Percentiles rank a stretch among this genome's conserved stretches.
These are phyloP conservation scores for Euryodendron excelsum DNA, from an alignment of 148 eudicot genomes.

Conservation along the genomic window DNA sequence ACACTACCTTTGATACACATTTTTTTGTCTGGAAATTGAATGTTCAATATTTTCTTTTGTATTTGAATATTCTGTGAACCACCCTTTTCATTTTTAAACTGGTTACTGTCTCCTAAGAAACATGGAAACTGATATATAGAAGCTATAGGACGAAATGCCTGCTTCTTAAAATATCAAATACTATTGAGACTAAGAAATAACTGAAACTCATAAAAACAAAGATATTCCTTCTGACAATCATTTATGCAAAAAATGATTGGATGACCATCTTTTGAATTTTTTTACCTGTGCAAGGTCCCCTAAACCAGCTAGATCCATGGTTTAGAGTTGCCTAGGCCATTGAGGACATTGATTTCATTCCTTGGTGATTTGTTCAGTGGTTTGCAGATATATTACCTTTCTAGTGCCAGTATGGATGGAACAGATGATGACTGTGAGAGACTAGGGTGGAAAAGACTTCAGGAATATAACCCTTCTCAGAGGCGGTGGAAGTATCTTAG, in stretches of 20 bases:
- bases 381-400: constrained; percentile 80
- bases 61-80: background rate
- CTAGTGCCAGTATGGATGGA: constrained; percentile 71
- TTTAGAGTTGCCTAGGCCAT: constrained; percentile 4
- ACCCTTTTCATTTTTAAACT: background rate
- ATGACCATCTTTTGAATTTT: background rate
- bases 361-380: constrained; percentile 61
- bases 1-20: background rate
- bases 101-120: background rate
- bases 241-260: background rate
- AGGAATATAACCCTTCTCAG: constrained; percentile 75
- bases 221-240: background rate
- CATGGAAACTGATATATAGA: background rate
- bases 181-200: background rate
- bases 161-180: background rate
- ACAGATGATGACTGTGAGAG: constrained; percentile 73
- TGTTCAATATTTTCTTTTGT: too few relatives aligned
- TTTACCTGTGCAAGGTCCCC: background rate
- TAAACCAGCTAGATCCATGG: background rate
- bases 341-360: constrained; percentile 14
- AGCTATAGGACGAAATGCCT: background rate
- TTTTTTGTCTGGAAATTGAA: background rate
- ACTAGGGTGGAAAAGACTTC: constrained; percentile 81
- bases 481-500: constrained; percentile 68
- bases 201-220: background rate